Base-by-base conservation (phyloP, 202 grass and related monocot species). In the Brachypodium distachyon region DNA sequence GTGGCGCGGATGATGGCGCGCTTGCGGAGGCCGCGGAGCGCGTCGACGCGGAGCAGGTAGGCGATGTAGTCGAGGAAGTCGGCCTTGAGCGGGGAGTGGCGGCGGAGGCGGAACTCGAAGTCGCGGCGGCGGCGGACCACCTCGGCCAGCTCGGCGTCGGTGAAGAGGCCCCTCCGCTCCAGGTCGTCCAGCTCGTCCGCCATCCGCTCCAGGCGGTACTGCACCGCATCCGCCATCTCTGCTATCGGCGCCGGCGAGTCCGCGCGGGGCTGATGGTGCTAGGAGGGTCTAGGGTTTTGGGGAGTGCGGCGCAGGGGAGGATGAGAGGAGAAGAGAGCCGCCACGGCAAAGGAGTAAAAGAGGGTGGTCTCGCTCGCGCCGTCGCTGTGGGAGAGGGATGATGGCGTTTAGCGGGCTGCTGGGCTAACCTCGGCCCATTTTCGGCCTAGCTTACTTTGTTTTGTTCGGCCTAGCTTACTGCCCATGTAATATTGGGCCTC, bases 201-300 rank as follows among this genome's bases (percentile, higher is more conserved):
- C 95, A 97, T 97, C 37, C 73, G 86, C 91, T 98, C 95, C 28
- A 98, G 62, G 50, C 91, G 91, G 59, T 82, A 91, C 86, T 92
- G 91, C 33, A 98, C 95, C 5, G 80, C 58, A 77, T 98, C 95
- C 82, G 82, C 91, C 95, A 98, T 96, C 14, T 31, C 28, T n/a
- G n/a, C n/a, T n/a, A 28, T n/a, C 42, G 73, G 31, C 43, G 19
- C 28, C n/a, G 57, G 14, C 18, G 41, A 0, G 26, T n/a, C n/a
- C n/a, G n/a, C n/a, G 28, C 9, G 41, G 72, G 12, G 66, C 41
- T 47, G 65, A 42, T 17, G 62, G 18, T 41, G 50, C n/a, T 57
- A 10, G 14, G 47, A 74, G 72, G 25, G 53, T 44, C 59, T 32
- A 62, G 56, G 73, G 41, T 74, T 74, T 31, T 9, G 7, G 52